A percentile compares a stretch with the other conserved stretches of the same genome.
phyloP scores from a whole-genome alignment of 352 stramenopile species.

The Globisporangium mamillatum region DNA sequence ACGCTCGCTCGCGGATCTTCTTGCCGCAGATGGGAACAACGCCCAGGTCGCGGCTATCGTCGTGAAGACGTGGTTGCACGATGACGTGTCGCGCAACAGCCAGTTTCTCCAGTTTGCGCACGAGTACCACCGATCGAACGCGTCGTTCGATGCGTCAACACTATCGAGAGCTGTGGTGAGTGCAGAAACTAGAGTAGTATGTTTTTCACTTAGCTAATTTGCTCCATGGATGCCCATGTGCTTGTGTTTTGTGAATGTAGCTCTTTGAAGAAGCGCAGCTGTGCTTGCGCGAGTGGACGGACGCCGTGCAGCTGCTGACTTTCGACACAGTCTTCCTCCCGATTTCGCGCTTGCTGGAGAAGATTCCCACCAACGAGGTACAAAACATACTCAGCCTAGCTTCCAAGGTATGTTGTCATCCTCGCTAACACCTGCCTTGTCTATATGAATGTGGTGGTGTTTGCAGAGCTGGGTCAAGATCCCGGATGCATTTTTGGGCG shows the following conservation, averaged over 20 bases:
- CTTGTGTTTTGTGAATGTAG: slow-evolving; percentile 17
- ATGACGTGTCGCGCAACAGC: slow-evolving; percentile 35
- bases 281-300: slow-evolving; percentile 44
- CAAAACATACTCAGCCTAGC: not conserved
- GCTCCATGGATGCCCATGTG: not conserved
- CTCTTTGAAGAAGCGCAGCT: slow-evolving; percentile 46
- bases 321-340: slow-evolving; percentile 71
- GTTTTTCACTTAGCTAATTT: not conserved
- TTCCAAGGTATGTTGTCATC: not conserved
- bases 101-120: slow-evolving; percentile 55
- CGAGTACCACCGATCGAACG: slow-evolving; percentile 20
- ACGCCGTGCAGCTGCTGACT: slow-evolving; percentile 58
- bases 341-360: slow-evolving; percentile 49
- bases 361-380: slow-evolving; percentile 49
- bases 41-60: slow-evolving; percentile 29
- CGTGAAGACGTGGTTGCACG: slow-evolving; percentile 49
- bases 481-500: slow-evolving; percentile 37
- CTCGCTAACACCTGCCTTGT: not conserved
- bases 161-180: slow-evolving; percentile 18
- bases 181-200: not conserved
- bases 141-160: slow-evolving; percentile 13
- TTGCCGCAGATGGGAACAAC: slow-evolving; percentile 1
- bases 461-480: slow-evolving; percentile 49
- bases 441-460: not conserved
- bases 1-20: not conserved